Percentiles rank a stretch among this genome's conserved stretches.
Conservation (phyloP, 106 monocot genomes). For the Posidonia australis region DNA sequence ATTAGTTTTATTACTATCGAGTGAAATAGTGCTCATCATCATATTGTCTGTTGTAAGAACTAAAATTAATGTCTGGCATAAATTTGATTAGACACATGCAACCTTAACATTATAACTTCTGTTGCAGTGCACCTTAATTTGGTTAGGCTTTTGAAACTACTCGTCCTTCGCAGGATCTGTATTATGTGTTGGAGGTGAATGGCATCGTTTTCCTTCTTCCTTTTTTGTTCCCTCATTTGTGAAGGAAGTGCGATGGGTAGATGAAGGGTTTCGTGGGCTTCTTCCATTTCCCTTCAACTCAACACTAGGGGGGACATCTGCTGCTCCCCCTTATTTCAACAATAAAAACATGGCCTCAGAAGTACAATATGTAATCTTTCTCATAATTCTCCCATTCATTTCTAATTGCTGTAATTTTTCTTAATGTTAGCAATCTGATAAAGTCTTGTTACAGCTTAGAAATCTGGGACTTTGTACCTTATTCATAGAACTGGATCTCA, state of each 20-base stretch:
- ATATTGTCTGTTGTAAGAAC: background rate
- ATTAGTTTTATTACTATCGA: too few relatives aligned
- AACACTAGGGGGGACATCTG: conserved; percentile 71
- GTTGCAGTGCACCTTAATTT: too few relatives aligned
- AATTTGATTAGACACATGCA: background rate
- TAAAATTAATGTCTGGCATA: too few relatives aligned
- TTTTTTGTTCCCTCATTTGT: conserved; percentile 82
- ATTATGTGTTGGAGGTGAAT: conserved; percentile 95
- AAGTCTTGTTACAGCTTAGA: conserved; percentile 32
- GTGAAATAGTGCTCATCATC: background rate
- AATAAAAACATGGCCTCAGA: conserved; percentile 78
- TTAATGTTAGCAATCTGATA: background rate
- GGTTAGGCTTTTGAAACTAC: too few relatives aligned
- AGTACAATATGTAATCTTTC: conserved; percentile 63
- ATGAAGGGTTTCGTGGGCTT: conserved; percentile 91
- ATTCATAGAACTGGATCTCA: conserved; percentile 82
- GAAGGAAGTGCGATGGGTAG: conserved; percentile 77
- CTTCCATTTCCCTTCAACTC: conserved; percentile 94
- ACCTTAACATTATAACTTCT: background rate
- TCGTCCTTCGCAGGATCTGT: conserved; percentile 38
- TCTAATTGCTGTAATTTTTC: background rate
- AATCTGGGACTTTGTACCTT: conserved; percentile 62
- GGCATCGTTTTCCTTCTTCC: conserved; percentile 95
- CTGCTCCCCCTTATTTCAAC: conserved; percentile 92
- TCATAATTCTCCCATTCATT: background rate